phyloP scores from a whole-genome alignment of 2,329 filamentous ascomycete genomes.

The Aureobasidium sp. region DNA sequence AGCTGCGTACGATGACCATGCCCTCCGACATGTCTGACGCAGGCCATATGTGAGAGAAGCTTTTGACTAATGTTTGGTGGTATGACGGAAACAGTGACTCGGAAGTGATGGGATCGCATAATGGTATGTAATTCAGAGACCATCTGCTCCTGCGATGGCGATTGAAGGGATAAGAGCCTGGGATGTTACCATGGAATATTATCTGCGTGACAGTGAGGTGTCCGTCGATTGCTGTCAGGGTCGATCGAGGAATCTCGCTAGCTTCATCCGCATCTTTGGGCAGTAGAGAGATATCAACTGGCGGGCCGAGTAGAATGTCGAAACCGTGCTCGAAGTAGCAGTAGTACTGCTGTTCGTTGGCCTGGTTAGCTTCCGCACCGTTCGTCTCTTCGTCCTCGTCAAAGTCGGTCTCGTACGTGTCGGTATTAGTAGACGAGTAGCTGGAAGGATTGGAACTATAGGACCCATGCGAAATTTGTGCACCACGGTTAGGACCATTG shows the following conservation, averaged over 20 bases:
- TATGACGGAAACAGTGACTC: conserved; percentile 74
- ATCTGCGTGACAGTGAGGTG: conserved; percentile 82
- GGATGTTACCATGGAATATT: conserved; percentile 90
- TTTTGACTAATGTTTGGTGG: conserved; percentile 58
- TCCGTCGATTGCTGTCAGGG: conserved; percentile 18
- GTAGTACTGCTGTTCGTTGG: conserved; percentile 75
- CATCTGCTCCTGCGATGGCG: conserved; percentile 84
- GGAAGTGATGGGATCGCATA: conserved; percentile 51
- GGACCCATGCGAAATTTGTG: conserved; percentile 5
- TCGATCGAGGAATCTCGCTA: conserved; percentile 18
- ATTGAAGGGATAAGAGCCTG: conserved; percentile 95
- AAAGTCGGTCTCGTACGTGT: conserved; percentile 39
- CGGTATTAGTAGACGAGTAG: conserved; percentile 35
- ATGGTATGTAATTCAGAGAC: conserved; percentile 53
- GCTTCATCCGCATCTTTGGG: conserved; percentile 21
- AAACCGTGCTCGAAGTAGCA: conserved; percentile 97
- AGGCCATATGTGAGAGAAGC: conserved; percentile 57
- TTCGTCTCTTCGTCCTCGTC: conserved; percentile 37
- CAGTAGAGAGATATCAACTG: conserved; percentile 39
- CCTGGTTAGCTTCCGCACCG: conserved; percentile 52
- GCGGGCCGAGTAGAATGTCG: conserved; percentile 81
- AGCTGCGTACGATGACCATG: conserved; percentile 32
- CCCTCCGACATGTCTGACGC: conserved; percentile 44
- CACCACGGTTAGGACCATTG: not conserved
- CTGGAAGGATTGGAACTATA: conserved; percentile 30